These are phyloP conservation scores for Brassica balearica DNA, from an alignment of 441 rosid genomes.

Conservation along the genomic window DNA sequence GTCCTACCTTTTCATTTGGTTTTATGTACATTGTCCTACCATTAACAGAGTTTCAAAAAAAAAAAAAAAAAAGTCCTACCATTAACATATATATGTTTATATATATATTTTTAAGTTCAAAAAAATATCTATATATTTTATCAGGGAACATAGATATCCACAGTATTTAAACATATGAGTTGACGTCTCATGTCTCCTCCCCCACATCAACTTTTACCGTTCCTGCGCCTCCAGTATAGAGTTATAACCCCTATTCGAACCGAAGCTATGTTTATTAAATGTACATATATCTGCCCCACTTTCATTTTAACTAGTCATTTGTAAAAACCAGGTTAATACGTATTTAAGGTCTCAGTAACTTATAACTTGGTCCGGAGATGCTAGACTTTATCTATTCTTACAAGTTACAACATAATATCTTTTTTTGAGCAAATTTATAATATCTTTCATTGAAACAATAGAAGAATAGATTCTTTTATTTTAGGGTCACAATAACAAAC, in stretches of 20 bases:
- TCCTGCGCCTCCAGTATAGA: conserved; percentile 1
- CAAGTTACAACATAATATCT: too few relatives aligned
- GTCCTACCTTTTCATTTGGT: conserved; percentile 33
- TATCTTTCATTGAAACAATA: too few relatives aligned
- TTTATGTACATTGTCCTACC: conserved; percentile 4
- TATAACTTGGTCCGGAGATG: conserved; percentile 16
- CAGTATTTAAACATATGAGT: conserved; percentile 17
- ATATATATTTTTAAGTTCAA: too few relatives aligned
- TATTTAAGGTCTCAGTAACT: background rate
- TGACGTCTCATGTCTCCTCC: conserved; percentile 34
- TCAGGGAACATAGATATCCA: conserved; percentile 23
- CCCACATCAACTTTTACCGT: conserved; percentile 29
- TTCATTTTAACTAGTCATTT: background rate
- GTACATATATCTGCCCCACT: background rate
- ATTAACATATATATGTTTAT: conserved; percentile 9
- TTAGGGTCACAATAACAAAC: background rate
- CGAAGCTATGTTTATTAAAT: background rate
- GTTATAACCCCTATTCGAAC: background rate
- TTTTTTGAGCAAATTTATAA: too few relatives aligned
- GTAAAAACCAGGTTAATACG: background rate
- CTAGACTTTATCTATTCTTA: conserved; percentile 8
- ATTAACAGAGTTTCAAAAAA: too few relatives aligned
- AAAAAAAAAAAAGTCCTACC: background rate
- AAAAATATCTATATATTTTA: conserved; percentile 16
- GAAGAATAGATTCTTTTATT: background rate